These are phyloP conservation scores for Botrytis pseudocinerea DNA, from an alignment of 2,329 filamentous ascomycete species.

Conservation along the genomic window DNA sequence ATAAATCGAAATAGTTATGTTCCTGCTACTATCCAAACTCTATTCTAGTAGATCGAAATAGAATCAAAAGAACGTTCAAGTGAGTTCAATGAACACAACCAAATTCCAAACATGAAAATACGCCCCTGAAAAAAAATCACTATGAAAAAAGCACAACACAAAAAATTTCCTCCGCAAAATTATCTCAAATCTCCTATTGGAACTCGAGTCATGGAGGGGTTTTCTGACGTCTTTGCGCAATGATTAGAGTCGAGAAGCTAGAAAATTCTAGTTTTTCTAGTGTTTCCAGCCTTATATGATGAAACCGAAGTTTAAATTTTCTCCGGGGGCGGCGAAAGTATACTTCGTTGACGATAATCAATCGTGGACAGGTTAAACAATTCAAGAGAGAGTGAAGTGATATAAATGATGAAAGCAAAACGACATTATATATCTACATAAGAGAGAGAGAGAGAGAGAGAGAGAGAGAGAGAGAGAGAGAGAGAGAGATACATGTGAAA, in stretches of 20 bases:
- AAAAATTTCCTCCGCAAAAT: not conserved
- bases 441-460: not conserved
- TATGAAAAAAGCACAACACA: not conserved
- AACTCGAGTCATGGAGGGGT: not conserved
- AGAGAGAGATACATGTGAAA: not conserved
- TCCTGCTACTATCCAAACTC: not conserved
- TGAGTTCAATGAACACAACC: not conserved
- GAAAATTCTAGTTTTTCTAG: conserved; percentile 2
- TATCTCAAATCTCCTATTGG: not conserved
- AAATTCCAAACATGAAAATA: not conserved
- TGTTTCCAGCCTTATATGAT: conserved; percentile 2
- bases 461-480: not conserved
- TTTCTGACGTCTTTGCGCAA: not conserved
- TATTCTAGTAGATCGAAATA: not conserved
- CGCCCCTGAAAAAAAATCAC: not conserved
- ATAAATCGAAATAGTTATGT: not conserved
- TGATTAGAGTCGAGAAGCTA: not conserved
- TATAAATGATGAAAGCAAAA: not conserved
- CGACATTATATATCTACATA: not conserved
- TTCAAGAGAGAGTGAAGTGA: not conserved
- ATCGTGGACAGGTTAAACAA: not conserved
- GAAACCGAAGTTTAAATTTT: not conserved
- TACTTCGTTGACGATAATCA: not conserved
- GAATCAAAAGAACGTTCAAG: not conserved
- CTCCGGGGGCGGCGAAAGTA: not conserved